These are phyloP conservation scores for Nannizzia gypsea DNA, from an alignment of 2,329 filamentous ascomycete species.

Conservation along the genomic window DNA sequence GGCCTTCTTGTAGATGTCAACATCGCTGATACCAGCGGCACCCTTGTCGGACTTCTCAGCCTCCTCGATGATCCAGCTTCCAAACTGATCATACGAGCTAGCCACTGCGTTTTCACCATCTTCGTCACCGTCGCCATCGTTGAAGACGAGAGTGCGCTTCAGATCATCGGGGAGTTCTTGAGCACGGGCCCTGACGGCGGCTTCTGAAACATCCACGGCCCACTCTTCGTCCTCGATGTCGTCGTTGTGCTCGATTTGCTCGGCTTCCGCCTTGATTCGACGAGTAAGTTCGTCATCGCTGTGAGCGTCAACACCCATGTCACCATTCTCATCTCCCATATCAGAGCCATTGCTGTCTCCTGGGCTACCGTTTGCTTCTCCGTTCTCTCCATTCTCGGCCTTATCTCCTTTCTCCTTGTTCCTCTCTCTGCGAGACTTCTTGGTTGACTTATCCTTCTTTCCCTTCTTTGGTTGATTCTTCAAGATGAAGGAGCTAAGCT, in stretches of 20 bases:
- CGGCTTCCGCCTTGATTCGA: constrained; percentile 54
- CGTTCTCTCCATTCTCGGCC: constrained; percentile 41
- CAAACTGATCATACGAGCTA: constrained; percentile 78
- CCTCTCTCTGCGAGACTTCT: constrained; percentile 67
- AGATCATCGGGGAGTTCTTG: constrained; percentile 88
- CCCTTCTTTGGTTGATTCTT: constrained; percentile 82
- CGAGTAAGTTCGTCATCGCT: constrained; percentile 90
- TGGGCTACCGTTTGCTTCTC: constrained; percentile 45
- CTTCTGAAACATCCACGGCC: constrained; percentile 93
- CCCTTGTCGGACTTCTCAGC: constrained; percentile 57
- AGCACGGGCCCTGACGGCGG: constrained; percentile 87
- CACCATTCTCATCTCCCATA: constrained; percentile 53
- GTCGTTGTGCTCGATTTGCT: constrained; percentile 58
- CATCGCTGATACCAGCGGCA: constrained; percentile 68
- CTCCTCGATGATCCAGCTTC: constrained; percentile 76
- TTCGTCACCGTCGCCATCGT: constrained; percentile 63
- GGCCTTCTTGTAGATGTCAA: constrained; percentile 91
- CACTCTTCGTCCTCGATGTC: constrained; percentile 78
- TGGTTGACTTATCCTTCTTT: constrained; percentile 94
- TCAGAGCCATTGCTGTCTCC: constrained; percentile 52
- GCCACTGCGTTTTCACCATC: constrained; percentile 64
- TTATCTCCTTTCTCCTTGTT: constrained; percentile 53
- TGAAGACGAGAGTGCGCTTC: constrained; percentile 78
- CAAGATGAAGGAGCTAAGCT: constrained; percentile 92
- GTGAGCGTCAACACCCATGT: constrained; percentile 55